phyloP scores from a whole-genome alignment of 371 early-diverging fungal genomes.

The Apophysomyces sp. region DNA sequence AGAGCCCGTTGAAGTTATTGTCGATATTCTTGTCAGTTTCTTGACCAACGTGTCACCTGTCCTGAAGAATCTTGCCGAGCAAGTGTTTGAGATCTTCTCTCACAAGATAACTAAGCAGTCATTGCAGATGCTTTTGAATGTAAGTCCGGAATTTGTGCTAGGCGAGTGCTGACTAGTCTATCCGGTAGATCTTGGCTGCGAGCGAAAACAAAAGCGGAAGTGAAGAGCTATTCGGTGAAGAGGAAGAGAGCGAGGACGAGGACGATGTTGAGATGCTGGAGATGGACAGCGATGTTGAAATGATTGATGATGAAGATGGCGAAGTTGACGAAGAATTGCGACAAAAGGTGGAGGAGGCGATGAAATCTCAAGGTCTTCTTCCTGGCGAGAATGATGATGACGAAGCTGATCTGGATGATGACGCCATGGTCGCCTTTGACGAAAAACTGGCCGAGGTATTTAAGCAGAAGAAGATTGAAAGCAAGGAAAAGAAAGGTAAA shows the following conservation, averaged over 20 bases:
- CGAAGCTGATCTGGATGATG: constrained; percentile 77
- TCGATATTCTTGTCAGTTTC: constrained; percentile 88
- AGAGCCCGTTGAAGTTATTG: constrained; percentile 85
- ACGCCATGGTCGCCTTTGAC: constrained; percentile 92
- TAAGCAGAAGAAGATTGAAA: constrained; percentile 72
- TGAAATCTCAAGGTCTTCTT: constrained; percentile 53
- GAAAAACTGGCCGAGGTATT: constrained; percentile 90
- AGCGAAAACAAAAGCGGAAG: constrained; percentile 53
- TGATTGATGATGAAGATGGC: constrained; percentile 26
- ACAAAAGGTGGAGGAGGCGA: constrained; percentile 64
- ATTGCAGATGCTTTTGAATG: constrained; percentile 75
- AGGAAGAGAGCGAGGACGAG: constrained; percentile 23
- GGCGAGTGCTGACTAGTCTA: background rate
- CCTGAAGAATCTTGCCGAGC: constrained; percentile 73
- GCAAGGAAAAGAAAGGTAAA: constrained; percentile 53
- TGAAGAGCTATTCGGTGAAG: constrained; percentile 57
- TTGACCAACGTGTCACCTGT: constrained; percentile 81
- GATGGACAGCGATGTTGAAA: constrained; percentile 16
- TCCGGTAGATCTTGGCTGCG: constrained; percentile 45
- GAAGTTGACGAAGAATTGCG: constrained; percentile 71
- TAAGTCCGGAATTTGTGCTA: constrained; percentile 21
- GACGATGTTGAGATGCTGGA: constrained; percentile 17
- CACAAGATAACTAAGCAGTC: constrained; percentile 72
- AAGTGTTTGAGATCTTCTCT: constrained; percentile 84
- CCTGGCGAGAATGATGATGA: constrained; percentile 51